Conservation (phyloP, 805 yeast species). For the Barnettozyma salicaria region DNA sequence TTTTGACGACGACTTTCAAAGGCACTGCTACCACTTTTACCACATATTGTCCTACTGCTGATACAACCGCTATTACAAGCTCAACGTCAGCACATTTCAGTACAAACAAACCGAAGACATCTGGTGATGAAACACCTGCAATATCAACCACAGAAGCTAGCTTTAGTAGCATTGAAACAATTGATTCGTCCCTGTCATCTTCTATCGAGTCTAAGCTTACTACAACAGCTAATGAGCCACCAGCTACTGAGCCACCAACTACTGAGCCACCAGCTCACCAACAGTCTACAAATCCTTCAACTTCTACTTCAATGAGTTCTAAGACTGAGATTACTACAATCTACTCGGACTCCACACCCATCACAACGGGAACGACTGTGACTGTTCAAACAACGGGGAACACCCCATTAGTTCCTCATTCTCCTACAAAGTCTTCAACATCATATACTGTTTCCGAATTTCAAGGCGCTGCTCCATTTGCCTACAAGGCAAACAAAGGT, state of each 20-base stretch:
- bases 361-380: conserved; percentile 1
- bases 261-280: too few relatives aligned
- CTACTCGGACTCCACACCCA: conserved; percentile 3
- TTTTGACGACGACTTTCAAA: conserved; percentile 28
- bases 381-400: not conserved
- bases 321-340: conserved; percentile 12
- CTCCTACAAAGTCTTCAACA: not conserved
- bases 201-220: too few relatives aligned
- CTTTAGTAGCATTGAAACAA: too few relatives aligned
- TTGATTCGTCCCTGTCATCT: too few relatives aligned
- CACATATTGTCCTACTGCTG: conserved; percentile 36
- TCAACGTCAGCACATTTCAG: too few relatives aligned
- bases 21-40: conserved; percentile 32
- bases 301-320: conserved; percentile 8
- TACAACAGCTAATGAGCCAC: too few relatives aligned
- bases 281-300: conserved; percentile 11
- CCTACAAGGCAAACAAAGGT: too few relatives aligned
- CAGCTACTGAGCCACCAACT: conserved; percentile 8
- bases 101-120: too few relatives aligned
- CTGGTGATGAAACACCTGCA: too few relatives aligned
- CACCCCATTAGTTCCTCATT: not conserved
- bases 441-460: conserved; percentile 5
- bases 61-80: too few relatives aligned
- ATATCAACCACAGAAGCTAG: too few relatives aligned
- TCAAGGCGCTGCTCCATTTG: conserved; percentile 13